Evolutionary conservation across 192 early-diverging fungal genomes (phyloP), one percentile per base, ranked within the genome.

Genomic region (Thamnidium elegans): DNA sequence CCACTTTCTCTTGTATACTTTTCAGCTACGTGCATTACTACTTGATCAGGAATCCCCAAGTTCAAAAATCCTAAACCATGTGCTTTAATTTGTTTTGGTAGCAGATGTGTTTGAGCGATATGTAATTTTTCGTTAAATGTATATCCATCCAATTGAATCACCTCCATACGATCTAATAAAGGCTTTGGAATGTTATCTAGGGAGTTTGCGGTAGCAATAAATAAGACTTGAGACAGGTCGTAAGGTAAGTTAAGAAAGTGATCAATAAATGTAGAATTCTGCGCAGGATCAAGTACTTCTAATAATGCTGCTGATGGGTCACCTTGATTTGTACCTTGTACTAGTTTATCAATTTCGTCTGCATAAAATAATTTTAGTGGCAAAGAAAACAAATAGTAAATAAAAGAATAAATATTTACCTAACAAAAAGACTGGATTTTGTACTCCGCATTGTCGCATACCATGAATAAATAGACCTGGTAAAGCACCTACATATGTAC

Each of bases 201-300:
- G 19, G 85, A 81, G 62, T 95, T 95, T 32, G 90, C 89, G 1
- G 93, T 95, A 19, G 89, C 88, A 60, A 95, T 88, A 62, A 95
- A 93, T 1, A 92, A 71, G 0, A 93, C 82, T 56, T 83, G 78
- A 39, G 83, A 84, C 6, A 86, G 74, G 60, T 86, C 83, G 48
- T 81, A 77, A 7, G 84, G 82, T n/a, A 91, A 72, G 56, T 91
- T 89, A 32, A 93, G 53, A 70, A 92, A 93, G 63, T 94, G 91
- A 70, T 93, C 93, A 1, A 78, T 79, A 67, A 94, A 94, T 0
- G 84, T 88, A 10, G 68, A 77, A 62, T 93, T 93, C 65, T 94
- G 92, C 61, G 93, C 92, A n/a, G 92, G 89, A 70, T 94, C 92
- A 43, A 94, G 67, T 1, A 93, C 86, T 75, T 94, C 92, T 15